These are phyloP conservation scores for Xylariales sp. DNA, from an alignment of 2,329 filamentous ascomycete genomes.

Conservation along the genomic window DNA sequence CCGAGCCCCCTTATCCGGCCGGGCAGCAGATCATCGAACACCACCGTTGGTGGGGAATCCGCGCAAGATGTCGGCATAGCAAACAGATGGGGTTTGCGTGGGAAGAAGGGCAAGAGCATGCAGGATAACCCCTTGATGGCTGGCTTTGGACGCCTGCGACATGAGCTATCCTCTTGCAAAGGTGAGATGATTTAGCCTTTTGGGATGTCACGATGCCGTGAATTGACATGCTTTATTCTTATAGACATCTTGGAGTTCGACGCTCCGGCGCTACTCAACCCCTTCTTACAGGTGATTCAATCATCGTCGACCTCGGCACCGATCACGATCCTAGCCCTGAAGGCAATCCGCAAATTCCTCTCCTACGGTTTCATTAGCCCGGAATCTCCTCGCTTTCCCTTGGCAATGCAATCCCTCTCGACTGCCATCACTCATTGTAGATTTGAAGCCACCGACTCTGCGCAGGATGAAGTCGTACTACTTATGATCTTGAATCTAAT, in stretches of 20 bases:
- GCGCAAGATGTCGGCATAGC: conserved; percentile 56
- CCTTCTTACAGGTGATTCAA: conserved; percentile 94
- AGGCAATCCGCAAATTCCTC: conserved; percentile 94
- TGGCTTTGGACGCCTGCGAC: conserved; percentile 84
- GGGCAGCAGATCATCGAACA: conserved; percentile 35
- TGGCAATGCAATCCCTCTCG: conserved; percentile 92
- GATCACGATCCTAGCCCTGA: conserved; percentile 89
- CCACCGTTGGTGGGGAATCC: conserved; percentile 33
- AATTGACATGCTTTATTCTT: too few species aligned
- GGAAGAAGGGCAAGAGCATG: conserved; percentile 94
- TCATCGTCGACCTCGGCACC: conserved; percentile 93
- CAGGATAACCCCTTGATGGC: conserved; percentile 96
- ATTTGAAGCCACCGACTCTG: conserved; percentile 93
- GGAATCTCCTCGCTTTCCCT: conserved; percentile 78
- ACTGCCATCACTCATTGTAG: conserved; percentile 96
- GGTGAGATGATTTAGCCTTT: too few species aligned
- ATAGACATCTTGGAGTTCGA: conserved; percentile 84
- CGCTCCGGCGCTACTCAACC: conserved; percentile 81
- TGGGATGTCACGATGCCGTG: too few species aligned
- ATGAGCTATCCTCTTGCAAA: conserved; percentile 82
- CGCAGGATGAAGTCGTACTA: conserved; percentile 92
- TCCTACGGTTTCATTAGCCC: conserved; percentile 87
- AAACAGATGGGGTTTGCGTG: conserved; percentile 88
- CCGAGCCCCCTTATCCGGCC: conserved; percentile 36
- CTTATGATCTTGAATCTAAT: conserved; percentile 93